These are phyloP conservation scores for Podospora fimiseda DNA, from an alignment of 495 filamentous ascomycete species.

Conservation along the genomic window DNA sequence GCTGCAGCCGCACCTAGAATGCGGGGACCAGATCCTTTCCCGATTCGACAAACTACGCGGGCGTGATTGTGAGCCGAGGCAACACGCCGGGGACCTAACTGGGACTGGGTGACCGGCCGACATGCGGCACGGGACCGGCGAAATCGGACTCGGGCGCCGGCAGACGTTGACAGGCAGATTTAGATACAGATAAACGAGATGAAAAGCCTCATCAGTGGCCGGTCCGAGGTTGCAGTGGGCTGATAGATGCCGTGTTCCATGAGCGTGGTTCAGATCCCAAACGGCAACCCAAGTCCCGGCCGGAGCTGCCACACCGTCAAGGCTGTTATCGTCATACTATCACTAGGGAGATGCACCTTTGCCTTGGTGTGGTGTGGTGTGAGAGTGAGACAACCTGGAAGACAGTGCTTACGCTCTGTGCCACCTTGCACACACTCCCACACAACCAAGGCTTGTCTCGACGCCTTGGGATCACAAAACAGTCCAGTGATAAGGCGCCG, in stretches of 20 bases:
- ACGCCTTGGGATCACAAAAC: slow-evolving; percentile 1
- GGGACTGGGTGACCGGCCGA: not conserved
- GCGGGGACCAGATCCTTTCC: slow-evolving; percentile 12
- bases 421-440: too few relatives aligned
- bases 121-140: slow-evolving; percentile 4
- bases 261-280: not conserved
- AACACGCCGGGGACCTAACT: not conserved
- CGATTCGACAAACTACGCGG: not conserved
- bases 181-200: not conserved
- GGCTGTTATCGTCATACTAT: not conserved
- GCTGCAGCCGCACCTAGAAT: slow-evolving; percentile 5
- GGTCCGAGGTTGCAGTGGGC: slow-evolving; percentile 1
- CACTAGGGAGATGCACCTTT: not conserved
- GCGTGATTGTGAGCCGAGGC: not conserved
- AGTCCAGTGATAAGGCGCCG: not conserved
- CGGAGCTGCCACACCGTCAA: not conserved
- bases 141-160: slow-evolving; percentile 1
- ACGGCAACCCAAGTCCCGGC: not conserved
- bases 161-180: slow-evolving; percentile 4
- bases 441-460: not conserved
- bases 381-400: too few relatives aligned
- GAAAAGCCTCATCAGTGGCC: not conserved
- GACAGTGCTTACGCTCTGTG: too few relatives aligned
- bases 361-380: too few relatives aligned
- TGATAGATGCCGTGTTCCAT: not conserved